Evolutionary conservation across 2,329 filamentous ascomycete species (phyloP).

Genomic region (Neofusicoccum umdonicola): DNA sequence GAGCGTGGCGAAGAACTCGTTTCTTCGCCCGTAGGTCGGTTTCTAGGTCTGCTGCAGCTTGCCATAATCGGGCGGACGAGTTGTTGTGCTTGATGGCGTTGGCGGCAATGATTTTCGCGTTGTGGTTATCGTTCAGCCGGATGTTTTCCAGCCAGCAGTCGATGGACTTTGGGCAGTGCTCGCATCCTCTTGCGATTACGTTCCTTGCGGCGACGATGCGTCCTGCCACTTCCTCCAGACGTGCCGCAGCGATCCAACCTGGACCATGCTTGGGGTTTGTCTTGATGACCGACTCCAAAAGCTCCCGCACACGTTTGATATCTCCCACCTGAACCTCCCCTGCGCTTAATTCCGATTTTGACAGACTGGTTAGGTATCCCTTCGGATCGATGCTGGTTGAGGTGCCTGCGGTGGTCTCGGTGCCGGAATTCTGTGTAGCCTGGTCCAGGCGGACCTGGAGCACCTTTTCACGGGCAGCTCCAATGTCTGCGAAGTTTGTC

Average conservation of each 20-base stretch:
- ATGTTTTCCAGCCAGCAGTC: conserved; percentile 97
- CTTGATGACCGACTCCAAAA: conserved; percentile 95
- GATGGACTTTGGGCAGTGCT: conserved; percentile 88
- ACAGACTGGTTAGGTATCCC: conserved; percentile 90
- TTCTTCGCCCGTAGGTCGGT: conserved; percentile 81
- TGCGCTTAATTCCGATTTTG: conserved; percentile 75
- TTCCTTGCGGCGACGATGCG: conserved; percentile 87
- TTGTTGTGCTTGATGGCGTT: conserved; percentile 91
- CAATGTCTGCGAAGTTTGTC: conserved; percentile 97
- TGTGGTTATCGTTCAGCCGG: conserved; percentile 83
- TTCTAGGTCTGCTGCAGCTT: conserved; percentile 92
- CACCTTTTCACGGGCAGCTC: conserved; percentile 92
- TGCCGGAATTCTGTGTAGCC: conserved; percentile 70
- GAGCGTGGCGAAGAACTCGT: conserved; percentile 83
- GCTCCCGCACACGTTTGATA: conserved; percentile 85
- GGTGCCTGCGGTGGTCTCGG: conserved; percentile 70
- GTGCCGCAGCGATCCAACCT: conserved; percentile 91
- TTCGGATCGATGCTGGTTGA: conserved; percentile 91
- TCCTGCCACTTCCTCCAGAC: conserved; percentile 88
- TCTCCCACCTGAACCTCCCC: conserved; percentile 86
- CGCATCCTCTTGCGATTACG: conserved; percentile 82
- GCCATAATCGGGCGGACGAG: conserved; percentile 84
- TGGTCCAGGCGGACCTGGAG: conserved; percentile 91
- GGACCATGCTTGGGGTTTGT: conserved; percentile 94
- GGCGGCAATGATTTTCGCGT: conserved; percentile 92